Evolutionary conservation across 2,329 filamentous ascomycete species (phyloP), one percentile per base, ranked within the genome.

Genomic region (Nemania bipapillata): DNA sequence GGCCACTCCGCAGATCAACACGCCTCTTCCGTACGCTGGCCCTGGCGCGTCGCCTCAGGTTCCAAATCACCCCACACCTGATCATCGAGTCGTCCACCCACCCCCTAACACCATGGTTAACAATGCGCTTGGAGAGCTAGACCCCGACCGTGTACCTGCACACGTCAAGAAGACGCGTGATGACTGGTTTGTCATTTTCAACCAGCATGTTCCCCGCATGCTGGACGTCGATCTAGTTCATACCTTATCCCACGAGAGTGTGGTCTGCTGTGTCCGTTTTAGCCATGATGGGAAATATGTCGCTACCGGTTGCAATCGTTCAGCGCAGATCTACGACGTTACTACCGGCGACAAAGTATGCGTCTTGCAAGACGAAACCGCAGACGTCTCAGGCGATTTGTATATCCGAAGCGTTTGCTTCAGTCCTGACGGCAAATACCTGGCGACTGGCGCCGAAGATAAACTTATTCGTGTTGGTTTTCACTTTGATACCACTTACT

Each of bases 381-480:
- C 94, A 53, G 93, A 96, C 73, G 90, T 94, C 75, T 91, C 92
- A 63, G 94, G 95, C 30, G 96, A 99, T 81, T 85, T 99, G 35
- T 99, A 98, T 81, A 99, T 99, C 75, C 87, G 96, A 75, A 98
- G 95, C 77, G 96, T 99, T 63, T 99, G 96, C 86, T 99, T 99
- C 86, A 98, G 95, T 79, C 96, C 96, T 12, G 94, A 98, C 79
- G 95, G 96, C 69, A 91, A 92, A 77, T 97, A 93, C 76, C 87
- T 99, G 37, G 96, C 96, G 4, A 99, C 96, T 17, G 96, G 96
- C 79, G 96, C 96, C 1, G 96, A 99, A 80, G 96, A 99, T 82
- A 98, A 97, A 84, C 88, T 97, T 77, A 98, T 99, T 79, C 87
- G 96, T 76, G 94, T 95, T 87, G 83, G 91, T 83, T 68, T 37